Evolutionary conservation across 192 early-diverging fungal species (phyloP), one percentile per base, ranked within the genome.

Genomic region (Coemansia asiatica): DNA sequence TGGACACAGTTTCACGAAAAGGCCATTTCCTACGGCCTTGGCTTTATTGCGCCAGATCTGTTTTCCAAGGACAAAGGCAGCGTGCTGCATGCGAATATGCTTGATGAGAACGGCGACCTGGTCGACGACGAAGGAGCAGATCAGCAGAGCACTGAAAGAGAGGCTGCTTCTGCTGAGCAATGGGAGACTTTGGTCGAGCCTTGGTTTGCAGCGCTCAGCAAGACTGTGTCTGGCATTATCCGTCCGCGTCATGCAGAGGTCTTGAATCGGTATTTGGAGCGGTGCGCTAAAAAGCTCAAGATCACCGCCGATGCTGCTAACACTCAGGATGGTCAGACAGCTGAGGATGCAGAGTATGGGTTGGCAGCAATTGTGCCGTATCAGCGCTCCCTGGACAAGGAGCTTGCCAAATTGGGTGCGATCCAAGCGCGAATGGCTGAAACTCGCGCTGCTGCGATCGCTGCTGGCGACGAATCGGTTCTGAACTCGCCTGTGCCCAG

Each of bases 201-300:
- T 0, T 81, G 79, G 79, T 82, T 82, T 68, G 71, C 46, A 2
- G 79, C 79, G 18, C 60, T 82, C 38, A 60, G 58, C 9, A 74
- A 82, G 50, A 82, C 75, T 1, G 75, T 82, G 8, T 25, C 64
- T 2, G 79, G 79, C 12, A 63, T 82, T 1, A 33, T 82, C 23
- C 67, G 79, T 0, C 79, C 79, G 28, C 79, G 79, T n/a, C 79
- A 82, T 25, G 79, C 79, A 2, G 64, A 70, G 35, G 47, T 61
- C 23, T 33, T 82, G 56, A 38, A 58, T 22, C 44, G 26, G 40
- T 54, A 59, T 16, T 3, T 79, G 44, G 31, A 60, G 25, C 47
- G 27, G 25, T 23, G 55, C 21, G 10, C 27, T 1, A 31, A 60
- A 16, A 44, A 63, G 49, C 40, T 44, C 8, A 44, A 12, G 8